Percentiles rank a stretch among this genome's conserved stretches.
Conservation (phyloP, 495 filamentous ascomycete species). For the Glutinoglossum americanum region DNA sequence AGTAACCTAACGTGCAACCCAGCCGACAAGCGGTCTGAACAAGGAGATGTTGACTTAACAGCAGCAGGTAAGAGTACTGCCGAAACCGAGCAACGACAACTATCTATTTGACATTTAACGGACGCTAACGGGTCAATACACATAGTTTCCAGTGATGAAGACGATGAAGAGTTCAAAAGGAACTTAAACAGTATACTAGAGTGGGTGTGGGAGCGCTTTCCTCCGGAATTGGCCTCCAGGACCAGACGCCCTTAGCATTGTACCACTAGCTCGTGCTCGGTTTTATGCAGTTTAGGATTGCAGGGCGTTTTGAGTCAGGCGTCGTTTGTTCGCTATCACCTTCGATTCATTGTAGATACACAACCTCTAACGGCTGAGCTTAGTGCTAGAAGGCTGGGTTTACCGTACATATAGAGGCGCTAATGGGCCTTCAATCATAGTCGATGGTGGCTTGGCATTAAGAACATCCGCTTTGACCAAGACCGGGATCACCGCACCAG, state of each 20-base stretch:
- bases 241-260: background rate
- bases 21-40: background rate
- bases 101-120: background rate
- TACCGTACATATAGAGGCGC: background rate
- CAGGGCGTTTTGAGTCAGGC: background rate
- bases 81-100: background rate
- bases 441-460: background rate
- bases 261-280: background rate
- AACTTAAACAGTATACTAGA: background rate
- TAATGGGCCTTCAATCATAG: background rate
- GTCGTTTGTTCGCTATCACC: background rate
- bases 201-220: background rate
- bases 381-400: background rate
- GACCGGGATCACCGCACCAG: slow-evolving; percentile 50
- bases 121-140: background rate
- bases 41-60: background rate
- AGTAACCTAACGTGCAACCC: background rate
- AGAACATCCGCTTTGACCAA: slow-evolving; percentile 33
- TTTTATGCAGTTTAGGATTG: background rate
- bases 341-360: background rate
- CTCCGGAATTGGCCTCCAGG: background rate
- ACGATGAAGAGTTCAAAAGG: background rate
- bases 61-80: background rate
- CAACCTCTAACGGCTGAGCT: background rate
- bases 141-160: background rate